phyloP scores from a whole-genome alignment of 2,329 filamentous ascomycete genomes.

The Neopestalotiopsis sp. region DNA sequence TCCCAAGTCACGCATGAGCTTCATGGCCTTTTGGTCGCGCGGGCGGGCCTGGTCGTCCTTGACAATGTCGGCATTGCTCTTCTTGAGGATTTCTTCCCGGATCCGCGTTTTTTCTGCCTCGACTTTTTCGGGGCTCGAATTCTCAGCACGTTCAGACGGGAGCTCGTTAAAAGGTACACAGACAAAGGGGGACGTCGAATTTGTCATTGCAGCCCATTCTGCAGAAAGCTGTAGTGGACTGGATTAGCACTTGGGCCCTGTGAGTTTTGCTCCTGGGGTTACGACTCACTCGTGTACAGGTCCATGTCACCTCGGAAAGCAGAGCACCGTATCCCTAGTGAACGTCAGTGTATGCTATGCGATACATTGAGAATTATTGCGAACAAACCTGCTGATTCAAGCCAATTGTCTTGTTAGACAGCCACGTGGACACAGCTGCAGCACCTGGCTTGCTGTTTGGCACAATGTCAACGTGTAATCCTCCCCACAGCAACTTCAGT shows the following conservation, averaged over 20 bases:
- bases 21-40: slow-evolving; percentile 38
- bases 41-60: slow-evolving; percentile 30
- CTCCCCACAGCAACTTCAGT: background rate
- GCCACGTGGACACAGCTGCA: slow-evolving; percentile 48
- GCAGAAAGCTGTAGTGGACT: slow-evolving; percentile 38
- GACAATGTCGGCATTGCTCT: slow-evolving; percentile 42
- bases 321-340: slow-evolving; percentile 44
- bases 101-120: slow-evolving; percentile 45
- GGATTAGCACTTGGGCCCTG: background rate
- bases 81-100: slow-evolving; percentile 41
- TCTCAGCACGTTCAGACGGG: slow-evolving; percentile 35
- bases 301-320: slow-evolving; percentile 48
- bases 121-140: slow-evolving; percentile 31
- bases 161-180: slow-evolving; percentile 50
- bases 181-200: slow-evolving; percentile 38
- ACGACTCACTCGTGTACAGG: slow-evolving; percentile 42
- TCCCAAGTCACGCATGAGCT: slow-evolving; percentile 44
- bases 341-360: background rate
- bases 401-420: slow-evolving; percentile 49
- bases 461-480: background rate
- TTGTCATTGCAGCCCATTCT: slow-evolving; percentile 45
- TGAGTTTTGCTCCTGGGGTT: no score
- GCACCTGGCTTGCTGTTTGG: slow-evolving; percentile 48
- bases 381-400: slow-evolving; percentile 32
- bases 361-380: no score